Conservation (phyloP, 2,329 filamentous ascomycete species). For the Pseudopithomyces chartarum region DNA sequence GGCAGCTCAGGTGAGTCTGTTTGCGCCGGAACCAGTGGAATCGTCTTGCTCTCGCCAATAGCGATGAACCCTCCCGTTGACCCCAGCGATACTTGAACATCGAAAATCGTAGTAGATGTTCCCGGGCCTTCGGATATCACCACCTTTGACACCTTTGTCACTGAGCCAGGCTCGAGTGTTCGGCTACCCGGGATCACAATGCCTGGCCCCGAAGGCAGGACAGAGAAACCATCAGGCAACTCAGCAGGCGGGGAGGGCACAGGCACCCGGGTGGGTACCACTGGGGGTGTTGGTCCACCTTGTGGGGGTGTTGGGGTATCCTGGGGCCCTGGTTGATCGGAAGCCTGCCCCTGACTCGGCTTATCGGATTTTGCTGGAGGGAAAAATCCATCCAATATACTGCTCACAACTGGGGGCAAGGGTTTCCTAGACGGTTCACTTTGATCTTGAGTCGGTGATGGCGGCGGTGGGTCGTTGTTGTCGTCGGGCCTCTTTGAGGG, state of each 20-base stretch:
- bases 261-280: too few species aligned
- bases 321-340: not conserved
- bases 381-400: not conserved
- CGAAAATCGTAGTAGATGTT: not conserved
- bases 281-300: too few species aligned
- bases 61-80: not conserved
- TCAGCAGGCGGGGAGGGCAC: not conserved
- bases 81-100: not conserved
- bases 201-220: conserved; percentile 1
- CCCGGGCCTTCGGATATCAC: not conserved
- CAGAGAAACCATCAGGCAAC: not conserved
- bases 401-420: not conserved
- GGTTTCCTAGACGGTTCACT: too few species aligned
- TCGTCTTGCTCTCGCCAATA: not conserved
- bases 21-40: not conserved
- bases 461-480: not conserved
- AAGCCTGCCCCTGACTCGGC: too few species aligned
- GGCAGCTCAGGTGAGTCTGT: not conserved
- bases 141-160: not conserved
- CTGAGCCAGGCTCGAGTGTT: conserved; percentile 1
- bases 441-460: not conserved
- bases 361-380: too few species aligned
- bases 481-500: not conserved
- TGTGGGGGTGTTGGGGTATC: too few species aligned
- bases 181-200: not conserved